Percentiles rank a stretch among this genome's conserved stretches.
Evolutionary conservation across 2,329 filamentous ascomycete species (phyloP).

Genomic region (Cladosporium sp.): DNA sequence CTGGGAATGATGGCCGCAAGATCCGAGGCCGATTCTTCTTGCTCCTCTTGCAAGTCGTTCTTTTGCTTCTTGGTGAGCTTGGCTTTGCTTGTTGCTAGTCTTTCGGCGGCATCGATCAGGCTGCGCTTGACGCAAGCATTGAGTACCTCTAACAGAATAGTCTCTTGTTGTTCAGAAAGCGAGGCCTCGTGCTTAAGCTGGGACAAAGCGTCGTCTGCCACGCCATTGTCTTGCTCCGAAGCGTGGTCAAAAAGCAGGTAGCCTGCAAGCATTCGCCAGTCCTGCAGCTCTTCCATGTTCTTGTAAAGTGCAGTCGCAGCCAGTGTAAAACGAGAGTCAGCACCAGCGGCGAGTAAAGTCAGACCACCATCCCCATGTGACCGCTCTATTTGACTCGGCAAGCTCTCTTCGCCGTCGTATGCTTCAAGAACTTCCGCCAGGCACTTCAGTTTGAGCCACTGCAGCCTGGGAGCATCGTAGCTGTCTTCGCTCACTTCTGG

Average conservation of each 20-base stretch:
- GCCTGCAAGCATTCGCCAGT: conserved; percentile 85
- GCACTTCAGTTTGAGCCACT: conserved; percentile 91
- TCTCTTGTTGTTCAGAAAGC: conserved; percentile 72
- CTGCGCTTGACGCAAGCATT: conserved; percentile 75
- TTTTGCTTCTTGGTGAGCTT: conserved; percentile 58
- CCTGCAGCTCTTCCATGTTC: conserved; percentile 71
- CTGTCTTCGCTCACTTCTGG: conserved; percentile 69
- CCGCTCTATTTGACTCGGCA: conserved; percentile 46
- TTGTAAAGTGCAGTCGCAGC: conserved; percentile 84
- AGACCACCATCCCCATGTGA: conserved; percentile 33
- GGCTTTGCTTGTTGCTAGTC: conserved; percentile 50
- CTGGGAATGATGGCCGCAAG: conserved; percentile 77
- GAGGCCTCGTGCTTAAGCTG: conserved; percentile 69
- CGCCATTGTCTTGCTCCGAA: conserved; percentile 44
- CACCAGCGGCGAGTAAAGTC: conserved; percentile 58
- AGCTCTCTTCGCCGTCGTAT: conserved; percentile 61
- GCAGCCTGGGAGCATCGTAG: conserved; percentile 56
- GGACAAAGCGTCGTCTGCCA: conserved; percentile 56
- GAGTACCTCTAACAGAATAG: conserved; percentile 80
- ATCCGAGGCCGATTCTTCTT: conserved; percentile 73
- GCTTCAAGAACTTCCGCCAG: conserved; percentile 76
- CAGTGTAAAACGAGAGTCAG: conserved; percentile 79
- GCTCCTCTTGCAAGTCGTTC: conserved; percentile 61
- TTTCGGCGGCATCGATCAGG: conserved; percentile 63
- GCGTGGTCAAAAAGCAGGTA: conserved; percentile 94